Base-by-base conservation (phyloP, 768 basidiomycete species). In the Phaffia tasmanica region DNA sequence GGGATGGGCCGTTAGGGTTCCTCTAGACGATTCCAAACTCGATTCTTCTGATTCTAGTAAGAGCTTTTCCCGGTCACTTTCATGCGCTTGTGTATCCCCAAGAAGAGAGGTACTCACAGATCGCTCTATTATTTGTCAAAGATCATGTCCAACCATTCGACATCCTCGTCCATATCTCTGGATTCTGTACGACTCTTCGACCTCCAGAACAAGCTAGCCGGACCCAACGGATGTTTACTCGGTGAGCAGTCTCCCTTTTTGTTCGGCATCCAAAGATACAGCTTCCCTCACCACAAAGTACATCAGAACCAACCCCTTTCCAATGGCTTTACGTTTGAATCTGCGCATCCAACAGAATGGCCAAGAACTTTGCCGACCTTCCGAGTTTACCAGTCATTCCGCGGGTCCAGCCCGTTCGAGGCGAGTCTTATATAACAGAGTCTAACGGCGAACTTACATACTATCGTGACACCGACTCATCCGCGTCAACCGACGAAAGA, bases 161-260 rank as follows among this genome's bases (percentile, higher is more conserved):
- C 61, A 75, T 92, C 3, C 84, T 86, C 53, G 77, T 90, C 0
- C 86, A 83, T 57, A 79, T 89, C 9, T 87, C 88, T 18, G 91
- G 90, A 0, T 89, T 84, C 70, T 88, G 86, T 0, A 80, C 84
- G 19, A 82, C 79, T 57, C 78, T 83, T 53, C 81, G 83, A 53
- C 79, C 82, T 0, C 79, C 83, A 2, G 85, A 85, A 62, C 77
- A 80, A 54, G 81, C 84, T 0, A 85, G 84, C 64, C 84, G 89
- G 5, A 83, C 88, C 1, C 89, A 91, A 68, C 81, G 82, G 18
- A 83, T 87, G 0, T 87, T 93, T 71, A 79, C 91, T 49, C 35
- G 35, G 35, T 42, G 35, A 42, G 35, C 11, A 42, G 35, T 11
- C 35, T 42, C 35, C 11, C 35, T 42, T 42, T 42, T 42, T 42